Evolutionary conservation across 2,329 filamentous ascomycete genomes (phyloP), one percentile per base, ranked within the genome.

Genomic region (Verticillium albo-atrum): DNA sequence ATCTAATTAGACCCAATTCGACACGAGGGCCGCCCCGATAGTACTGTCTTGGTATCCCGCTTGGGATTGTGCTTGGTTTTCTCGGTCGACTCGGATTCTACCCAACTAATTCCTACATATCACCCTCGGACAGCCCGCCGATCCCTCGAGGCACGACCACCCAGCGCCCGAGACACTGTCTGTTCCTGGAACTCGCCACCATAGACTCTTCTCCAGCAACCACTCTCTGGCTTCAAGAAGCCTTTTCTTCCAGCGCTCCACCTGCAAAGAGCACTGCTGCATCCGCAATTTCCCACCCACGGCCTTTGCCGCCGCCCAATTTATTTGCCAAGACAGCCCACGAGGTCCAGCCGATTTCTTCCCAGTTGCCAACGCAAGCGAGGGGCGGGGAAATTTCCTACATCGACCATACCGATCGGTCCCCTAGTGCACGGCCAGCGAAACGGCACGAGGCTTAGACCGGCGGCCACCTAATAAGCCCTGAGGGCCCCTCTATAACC

Each of bases 391-490:
- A 59, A 62, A 58, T 61, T 61, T 62, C 42, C 42, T 9, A 50
- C 42, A 50, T 50, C 20, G 42, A 50, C 42, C 42, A 50, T 50
- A 50, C 42, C 42, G 42, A 50, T 50, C 42, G 20, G 42, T 50
- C n/a, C n/a, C 35, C 25, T 25, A 23, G 60, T 57, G 62, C 62
- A 63, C 61, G 57, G 58, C 55, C 62, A 59, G 42, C 42, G 54
- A 56, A 28, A 47, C 54, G 23, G 54, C 27, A 47, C 26, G 54
- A 26, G 54, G 54, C 54, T 56, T 47, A 47, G 54, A 56, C 58
- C 60, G 58, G 42, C 59, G 52, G 56, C 47, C 60, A 62, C 56
- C 42, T 60, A 61, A 64, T 63, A 63, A 63, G 62, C 59, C 61
- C 61, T 63, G 62, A 57, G 26, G 47, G 61, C 57, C 62, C 62